Base-by-base conservation (phyloP, 352 stramenopile species). In the Pythium plurisporium region DNA sequence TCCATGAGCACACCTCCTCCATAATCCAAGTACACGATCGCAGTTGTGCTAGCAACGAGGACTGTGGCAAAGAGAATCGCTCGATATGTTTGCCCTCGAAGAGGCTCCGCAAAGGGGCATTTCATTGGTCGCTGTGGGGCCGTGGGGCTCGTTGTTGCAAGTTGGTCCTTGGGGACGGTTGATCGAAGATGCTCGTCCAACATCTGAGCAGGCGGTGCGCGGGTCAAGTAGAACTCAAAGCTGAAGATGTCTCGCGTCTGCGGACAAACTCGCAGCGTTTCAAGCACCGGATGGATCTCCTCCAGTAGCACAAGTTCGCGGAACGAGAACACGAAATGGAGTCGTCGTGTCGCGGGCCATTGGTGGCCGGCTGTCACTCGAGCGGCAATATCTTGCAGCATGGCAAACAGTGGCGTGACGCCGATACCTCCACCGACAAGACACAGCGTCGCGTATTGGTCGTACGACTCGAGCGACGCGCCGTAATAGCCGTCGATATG, bases 401-500 rank as follows among this genome's bases (percentile, higher is more conserved):
- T 65, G 5, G 66, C 49, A 25, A 79, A 57, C 29, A 79, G 44
- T 2, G 73, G 69, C 0, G 73, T 76, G 14, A 55, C 67, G 23
- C 70, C 73, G 19, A 82, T 79, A 20, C 73, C 70, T 20, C 69
- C 65, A 12, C 43, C 66, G 1, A 78, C 30, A 1, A 78, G 33
- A 17, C 57, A 69, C 25, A 82, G 23, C 2, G 64, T 75, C 37
- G 46, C n/a, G 51, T 78, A 79, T 30, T 72, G 48, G 11, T 68
- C 36, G 49, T 78, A 75, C 45, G 49, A 40, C 22, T 64, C 59
- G 9, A 77, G 59, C 8, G 71, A 73, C 26, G 48, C 52, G 17
- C 62, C 68, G 27, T 82, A 82, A 37, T 62, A 79, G 20, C 66
- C 74, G 46, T 84, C 74, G 47, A 79, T 62, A 45, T 72, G 76